These are phyloP conservation scores for Trichosporon ovoides DNA, from an alignment of 1,284 basidiomycete genomes.

Conservation along the genomic window DNA sequence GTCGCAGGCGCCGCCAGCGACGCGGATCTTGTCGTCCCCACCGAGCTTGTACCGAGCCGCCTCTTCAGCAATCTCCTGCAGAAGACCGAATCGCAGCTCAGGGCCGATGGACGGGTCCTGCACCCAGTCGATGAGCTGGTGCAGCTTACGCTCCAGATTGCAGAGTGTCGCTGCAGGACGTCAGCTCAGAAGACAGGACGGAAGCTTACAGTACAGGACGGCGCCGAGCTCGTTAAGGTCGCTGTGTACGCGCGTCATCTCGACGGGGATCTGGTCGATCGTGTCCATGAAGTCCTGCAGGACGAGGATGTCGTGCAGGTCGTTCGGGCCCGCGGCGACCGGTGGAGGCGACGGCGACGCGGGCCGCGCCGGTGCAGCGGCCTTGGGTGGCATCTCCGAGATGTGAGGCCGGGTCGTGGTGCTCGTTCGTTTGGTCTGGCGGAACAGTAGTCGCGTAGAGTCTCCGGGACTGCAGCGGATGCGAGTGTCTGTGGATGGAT, in stretches of 20 bases:
- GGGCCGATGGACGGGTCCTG: constrained; percentile 62
- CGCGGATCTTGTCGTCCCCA: constrained; percentile 97
- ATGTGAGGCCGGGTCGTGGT: neutral
- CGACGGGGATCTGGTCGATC: constrained; percentile 86
- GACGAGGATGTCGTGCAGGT: constrained; percentile 45
- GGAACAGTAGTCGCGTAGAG: neutral
- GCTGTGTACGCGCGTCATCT: constrained; percentile 87
- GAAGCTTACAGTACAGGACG: constrained; percentile 66
- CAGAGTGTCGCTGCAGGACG: constrained; percentile 59
- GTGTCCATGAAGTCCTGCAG: constrained; percentile 81
- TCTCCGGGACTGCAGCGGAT: no score
- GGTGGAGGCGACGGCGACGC: constrained; percentile 55
- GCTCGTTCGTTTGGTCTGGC: neutral
- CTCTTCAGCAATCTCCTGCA: constrained; percentile 91
- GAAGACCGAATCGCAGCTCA: constrained; percentile 74
- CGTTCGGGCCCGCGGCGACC: constrained; percentile 52
- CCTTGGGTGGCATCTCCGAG: constrained; percentile 37
- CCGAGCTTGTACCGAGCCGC: constrained; percentile 86
- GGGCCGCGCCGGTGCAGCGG: constrained; percentile 20
- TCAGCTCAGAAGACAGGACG: constrained; percentile 9
- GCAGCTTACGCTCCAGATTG: constrained; percentile 71
- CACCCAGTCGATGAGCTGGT: constrained; percentile 66
- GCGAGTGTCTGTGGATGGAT: no score
- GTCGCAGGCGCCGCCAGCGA: constrained; percentile 90
- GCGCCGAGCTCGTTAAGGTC: constrained; percentile 98